These are phyloP conservation scores for Fusarium poae DNA, from an alignment of 2,329 filamentous ascomycete genomes.

Conservation along the genomic window DNA sequence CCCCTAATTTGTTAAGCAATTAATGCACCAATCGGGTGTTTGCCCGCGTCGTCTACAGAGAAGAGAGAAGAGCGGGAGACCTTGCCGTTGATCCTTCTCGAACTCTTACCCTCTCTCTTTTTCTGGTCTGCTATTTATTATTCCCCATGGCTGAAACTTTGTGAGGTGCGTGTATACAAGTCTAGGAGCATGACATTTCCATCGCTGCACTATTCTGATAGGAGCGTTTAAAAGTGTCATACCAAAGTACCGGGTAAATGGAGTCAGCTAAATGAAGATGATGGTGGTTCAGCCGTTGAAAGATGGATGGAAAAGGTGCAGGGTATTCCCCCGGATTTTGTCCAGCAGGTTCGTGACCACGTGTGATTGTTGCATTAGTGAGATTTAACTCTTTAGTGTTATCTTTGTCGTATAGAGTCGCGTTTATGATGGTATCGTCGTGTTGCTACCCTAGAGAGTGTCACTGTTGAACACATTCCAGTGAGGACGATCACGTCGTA, in stretches of 20 bases:
- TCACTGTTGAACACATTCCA: not conserved
- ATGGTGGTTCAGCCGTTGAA: conserved; percentile 1
- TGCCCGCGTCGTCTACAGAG: not conserved
- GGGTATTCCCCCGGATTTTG: not conserved
- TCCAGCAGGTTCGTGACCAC: not conserved
- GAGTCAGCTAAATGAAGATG: not conserved
- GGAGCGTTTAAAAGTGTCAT: conserved; percentile 4
- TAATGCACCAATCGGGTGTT: conserved; percentile 32
- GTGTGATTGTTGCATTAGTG: conserved; percentile 6
- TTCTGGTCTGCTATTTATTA: too few relatives aligned
- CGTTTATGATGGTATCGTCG: not conserved
- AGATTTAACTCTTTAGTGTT: not conserved
- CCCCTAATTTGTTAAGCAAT: not conserved
- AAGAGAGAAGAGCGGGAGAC: too few relatives aligned
- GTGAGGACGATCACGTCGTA: not conserved
- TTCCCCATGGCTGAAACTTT: not conserved
- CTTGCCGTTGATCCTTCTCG: conserved; percentile 35
- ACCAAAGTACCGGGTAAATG: conserved; percentile 1
- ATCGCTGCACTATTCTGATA: not conserved
- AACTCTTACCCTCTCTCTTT: too few relatives aligned
- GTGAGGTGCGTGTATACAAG: not conserved
- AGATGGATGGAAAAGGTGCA: not conserved
- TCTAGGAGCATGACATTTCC: not conserved
- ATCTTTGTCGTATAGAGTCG: not conserved
- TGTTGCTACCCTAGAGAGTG: not conserved